Evolutionary conservation across 495 filamentous ascomycete genomes (phyloP), one percentile per base, ranked within the genome.

Genomic region (Xylaria nigripes): DNA sequence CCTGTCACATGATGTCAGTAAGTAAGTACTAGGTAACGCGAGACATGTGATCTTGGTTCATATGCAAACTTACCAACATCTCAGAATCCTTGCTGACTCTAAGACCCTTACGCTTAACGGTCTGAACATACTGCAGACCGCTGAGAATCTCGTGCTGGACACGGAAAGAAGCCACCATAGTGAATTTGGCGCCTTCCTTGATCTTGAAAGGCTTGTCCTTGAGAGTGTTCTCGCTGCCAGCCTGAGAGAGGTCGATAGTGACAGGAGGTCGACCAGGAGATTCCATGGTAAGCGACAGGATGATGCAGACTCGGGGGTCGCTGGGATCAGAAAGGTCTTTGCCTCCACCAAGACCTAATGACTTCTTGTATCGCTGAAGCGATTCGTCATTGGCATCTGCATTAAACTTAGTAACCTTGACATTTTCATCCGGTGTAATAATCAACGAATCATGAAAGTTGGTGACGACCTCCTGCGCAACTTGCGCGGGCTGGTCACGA

Each of bases 321-420:
- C 75, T 86, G 61, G 87, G 83, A 70, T 93, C 77, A 29, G 85
- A 82, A 3, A 84, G 70, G 34, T 76, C 73, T 44, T 74, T 76
- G 51, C 73, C 65, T 45, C 75, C 77, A 60, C 88, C 84, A 45
- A 97, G 80, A 56, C 94, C 93, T 30, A 98, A 82, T 2, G 93
- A 96, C 62, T 89, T 83, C 76, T 98, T 98, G 88, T 93, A 98
- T 58, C 91, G 87, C 70, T 91, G 85, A 64, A 98, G 83, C 56
- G 92, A 90, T 68, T 97, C 91, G 71, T 98, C 93, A 59, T 86
- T 68, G 51, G 76, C 77, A 70, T 85, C 81, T 84, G 61, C 23
- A 41, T 36, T 24, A 55, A 24, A 41, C 12, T 34, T 54, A 55
- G 53, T 50, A 55, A 55, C 53, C 6, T 32, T 23, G 27, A 24